phyloP scores from a whole-genome alignment of 768 basidiomycete genomes.

The Sarcodon aspratus region DNA sequence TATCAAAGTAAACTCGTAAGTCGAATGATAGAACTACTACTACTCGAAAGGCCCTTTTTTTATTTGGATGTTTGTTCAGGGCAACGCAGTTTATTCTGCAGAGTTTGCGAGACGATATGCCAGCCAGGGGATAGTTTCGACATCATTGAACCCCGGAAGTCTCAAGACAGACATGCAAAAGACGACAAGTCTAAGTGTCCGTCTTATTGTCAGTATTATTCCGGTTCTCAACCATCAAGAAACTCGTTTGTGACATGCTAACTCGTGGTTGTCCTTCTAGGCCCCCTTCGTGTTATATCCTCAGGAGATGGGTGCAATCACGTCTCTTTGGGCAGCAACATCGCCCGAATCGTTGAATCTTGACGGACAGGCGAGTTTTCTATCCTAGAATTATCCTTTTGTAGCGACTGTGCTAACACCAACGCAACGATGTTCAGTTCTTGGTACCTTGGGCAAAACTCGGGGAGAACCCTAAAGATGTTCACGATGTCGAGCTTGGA shows the following conservation, averaged over 20 bases:
- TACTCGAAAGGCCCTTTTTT: no score
- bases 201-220: no score
- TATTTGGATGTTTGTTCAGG: no score
- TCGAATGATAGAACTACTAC: background rate
- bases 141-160: no score
- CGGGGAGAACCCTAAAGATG: slow-evolving; percentile 7
- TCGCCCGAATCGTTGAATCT: slow-evolving; percentile 23
- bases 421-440: slow-evolving; percentile 5
- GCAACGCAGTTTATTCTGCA: slow-evolving; percentile 28
- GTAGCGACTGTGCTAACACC: background rate
- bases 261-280: no score
- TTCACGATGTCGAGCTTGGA: slow-evolving; percentile 13
- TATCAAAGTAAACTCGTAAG: slow-evolving; percentile 34
- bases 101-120: slow-evolving; percentile 38
- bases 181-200: no score
- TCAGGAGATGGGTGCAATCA: slow-evolving; percentile 17
- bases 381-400: slow-evolving; percentile 11
- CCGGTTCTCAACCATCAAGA: no score
- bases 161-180: no score
- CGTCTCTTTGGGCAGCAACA: slow-evolving; percentile 22
- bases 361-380: slow-evolving; percentile 36
- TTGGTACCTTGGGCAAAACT: slow-evolving; percentile 18
- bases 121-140: no score
- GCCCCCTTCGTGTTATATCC: slow-evolving; percentile 19
- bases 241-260: no score